These are phyloP conservation scores for Leersia perrieri DNA, from an alignment of 176 grass and related monocot genomes.

Conservation along the genomic window DNA sequence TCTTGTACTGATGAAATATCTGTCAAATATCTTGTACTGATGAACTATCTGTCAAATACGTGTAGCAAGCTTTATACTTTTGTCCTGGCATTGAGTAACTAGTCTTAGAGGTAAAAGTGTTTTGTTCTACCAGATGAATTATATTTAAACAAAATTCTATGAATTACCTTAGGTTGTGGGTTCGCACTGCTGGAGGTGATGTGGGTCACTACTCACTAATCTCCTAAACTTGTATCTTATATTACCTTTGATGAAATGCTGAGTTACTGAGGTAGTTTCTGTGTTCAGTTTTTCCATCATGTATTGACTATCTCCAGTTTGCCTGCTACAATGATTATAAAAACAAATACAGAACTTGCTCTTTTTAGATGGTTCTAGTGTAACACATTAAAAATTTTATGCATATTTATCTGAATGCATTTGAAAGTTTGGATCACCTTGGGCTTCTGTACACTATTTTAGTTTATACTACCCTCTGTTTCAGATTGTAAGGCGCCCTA, in stretches of 20 bases:
- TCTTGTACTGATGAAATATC: constrained; percentile 3
- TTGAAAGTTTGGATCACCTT: not conserved
- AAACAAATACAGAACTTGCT: not conserved
- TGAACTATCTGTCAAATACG: constrained; percentile 3
- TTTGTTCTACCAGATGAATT: constrained; percentile 1
- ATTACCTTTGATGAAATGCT: not conserved
- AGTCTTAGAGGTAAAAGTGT: not conserved
- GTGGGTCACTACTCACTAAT: not conserved
- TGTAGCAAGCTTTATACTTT: not conserved
- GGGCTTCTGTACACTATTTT: not conserved
- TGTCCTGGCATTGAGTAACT: not conserved
- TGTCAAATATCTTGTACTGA: constrained; percentile 9
- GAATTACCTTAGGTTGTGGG: not conserved
- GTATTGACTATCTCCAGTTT: not conserved
- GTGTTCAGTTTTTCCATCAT: not conserved
- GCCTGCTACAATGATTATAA: not conserved
- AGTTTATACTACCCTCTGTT: not conserved
- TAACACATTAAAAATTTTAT: too few relatives aligned
- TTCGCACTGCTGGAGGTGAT: not conserved
- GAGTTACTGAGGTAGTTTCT: constrained; percentile 1
- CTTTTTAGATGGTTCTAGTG: not conserved
- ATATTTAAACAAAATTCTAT: not conserved
- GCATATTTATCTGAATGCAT: not conserved
- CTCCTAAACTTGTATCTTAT: not conserved
- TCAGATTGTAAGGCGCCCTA: too few relatives aligned